A percentile compares a stretch with the other conserved stretches of the same genome.
These are phyloP conservation scores for Blastobotrys parvus DNA, from an alignment of 805 yeast genomes.

Conservation along the genomic window DNA sequence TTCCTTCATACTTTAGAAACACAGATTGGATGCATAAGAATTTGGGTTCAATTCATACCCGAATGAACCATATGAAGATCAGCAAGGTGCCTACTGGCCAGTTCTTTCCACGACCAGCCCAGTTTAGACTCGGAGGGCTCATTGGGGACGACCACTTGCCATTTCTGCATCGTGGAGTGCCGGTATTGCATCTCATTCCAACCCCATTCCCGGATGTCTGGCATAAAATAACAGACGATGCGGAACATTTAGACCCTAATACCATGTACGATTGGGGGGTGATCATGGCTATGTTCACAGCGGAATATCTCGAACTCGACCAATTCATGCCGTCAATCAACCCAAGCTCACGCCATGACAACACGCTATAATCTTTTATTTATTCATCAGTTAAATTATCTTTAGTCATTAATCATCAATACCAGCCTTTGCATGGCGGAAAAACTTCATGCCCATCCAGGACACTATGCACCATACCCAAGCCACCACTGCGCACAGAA, in stretches of 20 bases:
- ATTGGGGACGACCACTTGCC: conserved; percentile 51
- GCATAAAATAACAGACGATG: conserved; percentile 44
- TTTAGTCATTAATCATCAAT: conserved; percentile 12
- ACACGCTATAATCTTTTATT: too few relatives aligned
- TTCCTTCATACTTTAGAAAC: conserved; percentile 37
- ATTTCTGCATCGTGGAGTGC: conserved; percentile 38
- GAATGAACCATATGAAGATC: conserved; percentile 15
- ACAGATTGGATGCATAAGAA: conserved; percentile 33
- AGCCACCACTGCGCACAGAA: conserved; percentile 30
- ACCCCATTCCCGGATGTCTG: conserved; percentile 41
- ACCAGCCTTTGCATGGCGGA: conserved; percentile 69
- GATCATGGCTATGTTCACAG: conserved; percentile 33
- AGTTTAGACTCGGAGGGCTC: conserved; percentile 15
- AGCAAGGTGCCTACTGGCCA: conserved; percentile 6
- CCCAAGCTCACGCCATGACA: too few relatives aligned
- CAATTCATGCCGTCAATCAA: too few relatives aligned
- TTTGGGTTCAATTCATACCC: conserved; percentile 31
- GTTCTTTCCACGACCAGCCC: conserved; percentile 13
- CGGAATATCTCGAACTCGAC: conserved; percentile 25
- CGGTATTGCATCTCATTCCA: conserved; percentile 48
- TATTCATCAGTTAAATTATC: too few relatives aligned
- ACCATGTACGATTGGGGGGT: conserved; percentile 41
- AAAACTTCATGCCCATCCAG: conserved; percentile 76
- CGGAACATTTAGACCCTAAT: conserved; percentile 31
- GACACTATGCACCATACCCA: conserved; percentile 69